Evolutionary conservation across 176 grass and related monocot genomes (phyloP).

Genomic region (Ensete ventricosum): DNA sequence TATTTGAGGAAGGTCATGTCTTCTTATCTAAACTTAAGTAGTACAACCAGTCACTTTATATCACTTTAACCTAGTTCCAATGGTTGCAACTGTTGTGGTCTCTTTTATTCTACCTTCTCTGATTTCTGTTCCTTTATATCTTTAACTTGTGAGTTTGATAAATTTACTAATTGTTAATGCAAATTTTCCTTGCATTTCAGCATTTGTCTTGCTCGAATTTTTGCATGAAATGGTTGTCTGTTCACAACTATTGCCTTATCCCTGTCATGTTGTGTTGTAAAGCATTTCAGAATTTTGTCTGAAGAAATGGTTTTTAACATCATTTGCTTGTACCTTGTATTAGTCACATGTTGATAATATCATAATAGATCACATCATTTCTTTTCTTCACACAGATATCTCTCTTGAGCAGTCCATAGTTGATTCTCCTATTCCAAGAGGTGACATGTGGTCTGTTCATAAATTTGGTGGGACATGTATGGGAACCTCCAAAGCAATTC

Average conservation of each 20-base stretch:
- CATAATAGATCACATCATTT: neutral
- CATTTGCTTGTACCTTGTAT: neutral
- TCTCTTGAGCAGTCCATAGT: constrained; percentile 59
- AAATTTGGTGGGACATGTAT: constrained; percentile 99
- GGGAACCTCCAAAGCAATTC: constrained; percentile 83
- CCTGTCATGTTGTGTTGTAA: too few relatives aligned
- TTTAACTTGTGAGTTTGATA: too few relatives aligned
- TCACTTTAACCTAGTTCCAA: too few relatives aligned
- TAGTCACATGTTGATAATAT: neutral
- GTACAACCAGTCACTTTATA: neutral
- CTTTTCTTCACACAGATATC: constrained; percentile 35
- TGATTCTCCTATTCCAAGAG: constrained; percentile 54
- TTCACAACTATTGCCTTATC: too few relatives aligned
- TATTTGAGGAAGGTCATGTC: neutral
- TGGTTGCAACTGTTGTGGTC: too few relatives aligned
- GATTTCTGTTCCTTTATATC: too few relatives aligned
- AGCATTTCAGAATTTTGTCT: neutral
- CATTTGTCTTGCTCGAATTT: too few relatives aligned
- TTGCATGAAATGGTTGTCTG: too few relatives aligned
- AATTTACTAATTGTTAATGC: too few relatives aligned
- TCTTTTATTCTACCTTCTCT: too few relatives aligned
- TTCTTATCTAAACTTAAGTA: neutral
- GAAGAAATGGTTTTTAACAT: neutral
- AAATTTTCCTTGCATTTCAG: too few relatives aligned
- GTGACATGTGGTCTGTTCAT: constrained; percentile 97